phyloP scores from a whole-genome alignment of 495 filamentous ascomycete species.

The Penicillium chermesinum region DNA sequence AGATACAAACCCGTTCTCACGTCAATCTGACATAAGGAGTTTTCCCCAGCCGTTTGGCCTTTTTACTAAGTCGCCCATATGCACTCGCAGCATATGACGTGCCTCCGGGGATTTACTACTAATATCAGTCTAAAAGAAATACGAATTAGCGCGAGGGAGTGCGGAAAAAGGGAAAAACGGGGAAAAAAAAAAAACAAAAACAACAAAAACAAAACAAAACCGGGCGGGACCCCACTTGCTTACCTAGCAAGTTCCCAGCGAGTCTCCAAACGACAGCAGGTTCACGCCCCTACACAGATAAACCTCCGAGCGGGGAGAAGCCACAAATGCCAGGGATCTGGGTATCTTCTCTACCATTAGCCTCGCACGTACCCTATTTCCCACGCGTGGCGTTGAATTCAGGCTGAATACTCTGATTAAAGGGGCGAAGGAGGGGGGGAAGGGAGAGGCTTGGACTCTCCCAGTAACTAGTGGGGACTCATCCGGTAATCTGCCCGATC shows the following conservation, averaged over 20 bases:
- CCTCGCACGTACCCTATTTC: slow-evolving; percentile 6
- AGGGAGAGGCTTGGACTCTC: slow-evolving; percentile 19
- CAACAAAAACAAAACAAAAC: background rate
- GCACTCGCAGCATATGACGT: too few species aligned
- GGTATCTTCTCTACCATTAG: slow-evolving; percentile 4
- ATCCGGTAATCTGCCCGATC: slow-evolving; percentile 34
- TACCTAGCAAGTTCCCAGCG: background rate
- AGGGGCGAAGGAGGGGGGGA: slow-evolving; percentile 10
- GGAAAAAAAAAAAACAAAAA: slow-evolving; percentile 5
- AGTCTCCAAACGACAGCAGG: slow-evolving; percentile 14
- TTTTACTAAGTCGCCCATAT: too few species aligned
- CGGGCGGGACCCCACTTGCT: background rate
- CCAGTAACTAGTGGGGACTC: slow-evolving; percentile 26
- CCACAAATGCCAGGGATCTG: slow-evolving; percentile 18
- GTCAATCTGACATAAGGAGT: too few species aligned
- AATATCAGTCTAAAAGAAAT: background rate
- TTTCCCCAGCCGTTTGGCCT: too few species aligned
- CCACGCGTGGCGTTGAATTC: slow-evolving; percentile 6
- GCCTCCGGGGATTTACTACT: background rate
- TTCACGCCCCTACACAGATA: slow-evolving; percentile 21
- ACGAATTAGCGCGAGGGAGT: background rate
- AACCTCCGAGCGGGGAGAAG: slow-evolving; percentile 21
- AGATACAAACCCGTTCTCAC: background rate
- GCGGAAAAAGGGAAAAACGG: background rate
- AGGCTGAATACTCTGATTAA: slow-evolving; percentile 1